Conservation (phyloP, 768 basidiomycete genomes). For the Lanmaoa pseudosensibilis region DNA sequence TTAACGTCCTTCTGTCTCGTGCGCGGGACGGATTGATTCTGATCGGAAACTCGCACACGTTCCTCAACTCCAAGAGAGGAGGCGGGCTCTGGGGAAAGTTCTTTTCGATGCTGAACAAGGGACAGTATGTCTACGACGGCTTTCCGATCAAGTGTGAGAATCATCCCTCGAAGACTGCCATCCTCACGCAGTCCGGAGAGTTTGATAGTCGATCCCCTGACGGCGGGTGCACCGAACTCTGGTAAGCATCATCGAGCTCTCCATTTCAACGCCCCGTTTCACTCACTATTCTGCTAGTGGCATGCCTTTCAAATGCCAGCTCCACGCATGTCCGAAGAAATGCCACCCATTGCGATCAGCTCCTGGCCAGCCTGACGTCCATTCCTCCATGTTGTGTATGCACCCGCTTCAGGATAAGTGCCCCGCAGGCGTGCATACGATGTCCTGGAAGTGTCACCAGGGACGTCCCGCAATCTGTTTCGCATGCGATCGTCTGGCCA, state of each 20-base stretch:
- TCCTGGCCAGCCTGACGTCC: constrained; percentile 37
- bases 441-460: constrained; percentile 47
- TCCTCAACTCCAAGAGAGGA: constrained; percentile 54
- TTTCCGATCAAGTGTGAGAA: constrained; percentile 59
- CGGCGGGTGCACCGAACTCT: constrained; percentile 61
- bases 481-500: constrained; percentile 46
- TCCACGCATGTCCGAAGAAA: constrained; percentile 57
- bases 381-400: constrained; percentile 42
- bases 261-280: background rate
- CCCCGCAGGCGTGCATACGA: constrained; percentile 41
- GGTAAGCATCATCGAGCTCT: constrained; percentile 40
- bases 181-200: constrained; percentile 42
- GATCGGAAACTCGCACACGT: constrained; percentile 66
- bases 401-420: constrained; percentile 41
- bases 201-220: constrained; percentile 59
- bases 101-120: constrained; percentile 42
- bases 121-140: constrained; percentile 55
- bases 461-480: constrained; percentile 40
- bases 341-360: constrained; percentile 58
- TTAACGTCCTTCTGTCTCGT: constrained; percentile 73
- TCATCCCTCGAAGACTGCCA: constrained; percentile 44
- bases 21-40: constrained; percentile 65
- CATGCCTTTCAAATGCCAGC: constrained; percentile 12
- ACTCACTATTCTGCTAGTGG: constrained; percentile 9
- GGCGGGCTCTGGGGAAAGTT: constrained; percentile 50